Conservation (phyloP, 2,329 filamentous ascomycete genomes). For the Fusarium clavum region DNA sequence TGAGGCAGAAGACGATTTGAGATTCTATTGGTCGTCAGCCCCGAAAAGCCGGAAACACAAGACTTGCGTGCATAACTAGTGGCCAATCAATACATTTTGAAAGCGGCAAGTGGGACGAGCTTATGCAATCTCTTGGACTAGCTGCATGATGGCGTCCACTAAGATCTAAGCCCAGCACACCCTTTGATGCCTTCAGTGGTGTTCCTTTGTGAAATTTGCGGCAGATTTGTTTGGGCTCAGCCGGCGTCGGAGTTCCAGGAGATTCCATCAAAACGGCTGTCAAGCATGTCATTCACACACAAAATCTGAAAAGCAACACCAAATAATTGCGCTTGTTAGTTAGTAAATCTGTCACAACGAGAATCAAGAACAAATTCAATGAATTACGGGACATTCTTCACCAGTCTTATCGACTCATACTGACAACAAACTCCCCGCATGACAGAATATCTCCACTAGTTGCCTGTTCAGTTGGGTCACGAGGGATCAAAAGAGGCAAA, state of each 20-base stretch:
- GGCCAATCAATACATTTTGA: slow-evolving; percentile 31
- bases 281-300: slow-evolving; percentile 6
- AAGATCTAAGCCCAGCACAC: slow-evolving; percentile 9
- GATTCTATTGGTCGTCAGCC: slow-evolving; percentile 33
- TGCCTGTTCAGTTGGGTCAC: background rate
- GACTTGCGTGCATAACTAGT: slow-evolving; percentile 36
- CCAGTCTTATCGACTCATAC: background rate
- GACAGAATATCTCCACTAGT: background rate
- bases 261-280: slow-evolving; percentile 22
- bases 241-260: slow-evolving; percentile 27
- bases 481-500: slow-evolving; percentile 1
- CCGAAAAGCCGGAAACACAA: slow-evolving; percentile 32
- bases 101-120: slow-evolving; percentile 13
- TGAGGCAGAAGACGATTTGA: slow-evolving; percentile 34
- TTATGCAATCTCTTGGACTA: slow-evolving; percentile 34
- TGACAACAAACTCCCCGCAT: background rate
- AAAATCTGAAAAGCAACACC: slow-evolving; percentile 5
- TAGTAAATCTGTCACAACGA: background rate
- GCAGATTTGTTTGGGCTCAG: slow-evolving; percentile 29
- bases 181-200: background rate
- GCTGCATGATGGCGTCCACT: slow-evolving; percentile 20
- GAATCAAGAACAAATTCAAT: background rate
- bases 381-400: background rate
- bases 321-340: background rate
- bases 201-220: slow-evolving; percentile 22